Conservation (phyloP, 257 asterid species). For the Paraleonurus japonicus region DNA sequence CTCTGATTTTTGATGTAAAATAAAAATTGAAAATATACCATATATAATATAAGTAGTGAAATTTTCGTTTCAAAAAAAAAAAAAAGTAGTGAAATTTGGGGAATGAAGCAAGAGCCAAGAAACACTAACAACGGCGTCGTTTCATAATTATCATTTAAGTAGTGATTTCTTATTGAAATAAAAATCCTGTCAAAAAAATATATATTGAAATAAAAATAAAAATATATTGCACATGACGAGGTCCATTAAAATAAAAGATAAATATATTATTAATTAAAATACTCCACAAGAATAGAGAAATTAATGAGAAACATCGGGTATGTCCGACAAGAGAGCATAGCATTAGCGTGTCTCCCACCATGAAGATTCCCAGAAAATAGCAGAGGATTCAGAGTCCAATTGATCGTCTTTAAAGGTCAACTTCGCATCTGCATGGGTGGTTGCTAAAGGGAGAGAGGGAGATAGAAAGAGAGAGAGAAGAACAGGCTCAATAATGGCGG, state of each 20-base stretch:
- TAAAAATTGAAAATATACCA: background rate
- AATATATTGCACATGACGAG: background rate
- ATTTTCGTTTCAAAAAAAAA: background rate
- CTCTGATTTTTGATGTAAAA: background rate
- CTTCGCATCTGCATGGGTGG: background rate
- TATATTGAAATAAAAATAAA: no score
- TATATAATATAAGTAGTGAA: background rate
- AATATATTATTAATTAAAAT: background rate
- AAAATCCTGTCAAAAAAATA: no score
- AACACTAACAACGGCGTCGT: background rate
- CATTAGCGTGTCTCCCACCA: background rate
- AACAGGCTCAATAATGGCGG: slow-evolving; percentile 23
- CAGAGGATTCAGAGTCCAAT: background rate
- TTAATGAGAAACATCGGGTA: background rate
- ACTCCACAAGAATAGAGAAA: background rate
- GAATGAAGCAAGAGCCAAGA: background rate
- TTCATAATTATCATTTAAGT: background rate
- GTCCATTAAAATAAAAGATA: background rate
- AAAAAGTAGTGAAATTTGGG: background rate
- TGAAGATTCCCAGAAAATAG: slow-evolving; percentile 25
- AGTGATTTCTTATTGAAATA: background rate
- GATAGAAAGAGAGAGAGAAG: background rate
- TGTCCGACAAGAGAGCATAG: slow-evolving; percentile 3
- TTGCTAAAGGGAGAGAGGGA: background rate
- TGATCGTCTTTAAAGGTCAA: background rate